Base-by-base conservation (phyloP, 2,329 filamentous ascomycete species). In the Ophiocordyceps camponoti-rufipedis region DNA sequence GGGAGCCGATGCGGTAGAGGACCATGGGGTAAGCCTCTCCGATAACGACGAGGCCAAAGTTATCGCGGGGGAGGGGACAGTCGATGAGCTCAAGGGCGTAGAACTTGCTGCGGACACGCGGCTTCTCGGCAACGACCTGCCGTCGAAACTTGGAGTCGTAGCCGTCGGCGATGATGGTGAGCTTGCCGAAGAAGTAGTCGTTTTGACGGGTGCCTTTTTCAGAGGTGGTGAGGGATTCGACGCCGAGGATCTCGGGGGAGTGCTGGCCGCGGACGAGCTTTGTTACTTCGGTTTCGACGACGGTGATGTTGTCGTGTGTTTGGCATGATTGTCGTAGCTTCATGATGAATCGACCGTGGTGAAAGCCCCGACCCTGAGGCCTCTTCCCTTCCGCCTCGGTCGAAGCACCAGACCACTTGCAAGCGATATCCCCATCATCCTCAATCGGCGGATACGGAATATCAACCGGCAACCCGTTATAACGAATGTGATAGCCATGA, bases 1-100 rank as follows among this genome's bases (percentile, higher is more conserved):
- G 88, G 5, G 85, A 83, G 57, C 91, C 89, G 59, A 98, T 98
- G 66, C 96, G 91, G 69, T 98, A 98, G 48, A 98, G 75, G 23
- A 98, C 78, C 32, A 94, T 78, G 0, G 91, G 89, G 49, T 62
- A 70, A 42, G 76, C 74, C 51, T 85, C 75, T 54, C 81, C 81
- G 50, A 98, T 82, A 46, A 95, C 71, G 51, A 98, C 89, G 62
- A 94, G 87, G 18, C 89, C 91, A 59, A 85, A 85, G 50, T 78
- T 69, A 2, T 79, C 75, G 45, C 74, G 70, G 2, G 87, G 85
- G 10, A 96, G 74, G 23, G 80, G 72, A 47, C 84, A 85, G 61
- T 96, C 88, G 57, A 91, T 84, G 50, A 98, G 74, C 62, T 98
- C 89, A 32, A 98, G 74, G 11, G 82, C 91, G 68, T 85, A 96